Base-by-base conservation (phyloP, 1,139 yeast genomes). In the Blastobotrys serpentis region DNA sequence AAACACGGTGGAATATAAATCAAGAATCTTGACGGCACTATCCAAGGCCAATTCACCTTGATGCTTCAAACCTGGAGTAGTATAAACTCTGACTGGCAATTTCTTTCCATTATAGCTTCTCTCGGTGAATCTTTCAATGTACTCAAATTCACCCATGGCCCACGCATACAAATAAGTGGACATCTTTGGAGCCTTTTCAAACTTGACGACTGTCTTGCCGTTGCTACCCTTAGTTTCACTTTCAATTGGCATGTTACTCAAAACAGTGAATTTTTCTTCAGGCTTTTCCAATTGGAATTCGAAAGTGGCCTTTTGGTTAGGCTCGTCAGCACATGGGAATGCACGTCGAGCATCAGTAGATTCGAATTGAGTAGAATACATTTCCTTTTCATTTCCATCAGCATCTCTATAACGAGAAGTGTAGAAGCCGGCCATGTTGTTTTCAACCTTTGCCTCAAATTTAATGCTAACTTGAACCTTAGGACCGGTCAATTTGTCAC, bases 271-370 rank as follows among this genome's bases (percentile, higher is more conserved):
- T 30, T 76, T 68, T 51, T 74, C 71, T 14, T 18, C 10, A 47
- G 79, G 77, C 38, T 87, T 79, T 47, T 82, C 74, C 56, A 88
- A 73, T 23, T 81, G 70, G 50, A 88, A 75, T 52, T 81, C 81
- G 63, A 86, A 88, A 42, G 83, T 77, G 11, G 96, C 92, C 72
- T 88, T 88, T 52, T 82, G 75, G 47, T 82, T 79, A 10, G 96
- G 96, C 66, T 88, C 96, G 67, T 88, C 96, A 59, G 84, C 81
- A 65, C 92, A 86, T 17, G 96, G 96, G 74, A 88, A 87, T 2
- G 96, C 95, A 57, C 90, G 77, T 61, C 96, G 79, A 56, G 95
- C 90, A 64, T 86, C 95, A 13, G 94, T 84, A 22, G 95, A 84
- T 68, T 88, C 96, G 73, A 88, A 84, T 68, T 88, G 96, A 7